Evolutionary conservation across 345 rosid genomes (phyloP).

Genomic region (Pistacia integerrima): DNA sequence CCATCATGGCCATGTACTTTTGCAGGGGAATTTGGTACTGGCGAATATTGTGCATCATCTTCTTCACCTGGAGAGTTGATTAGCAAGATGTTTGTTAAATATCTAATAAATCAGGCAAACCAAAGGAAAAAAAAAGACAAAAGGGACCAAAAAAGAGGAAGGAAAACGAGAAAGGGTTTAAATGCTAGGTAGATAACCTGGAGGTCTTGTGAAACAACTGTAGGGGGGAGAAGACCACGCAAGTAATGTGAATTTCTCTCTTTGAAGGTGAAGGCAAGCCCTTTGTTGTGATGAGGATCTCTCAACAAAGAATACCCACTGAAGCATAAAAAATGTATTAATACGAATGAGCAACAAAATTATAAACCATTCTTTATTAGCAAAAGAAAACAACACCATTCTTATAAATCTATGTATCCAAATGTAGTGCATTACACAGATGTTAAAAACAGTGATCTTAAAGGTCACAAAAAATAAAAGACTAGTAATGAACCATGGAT

Average conservation of each 20-base stretch:
- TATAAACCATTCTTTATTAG: neutral
- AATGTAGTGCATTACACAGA: neutral
- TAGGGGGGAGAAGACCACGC: conserved; percentile 93
- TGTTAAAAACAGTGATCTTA: neutral
- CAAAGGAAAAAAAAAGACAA: neutral
- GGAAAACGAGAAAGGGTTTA: conserved; percentile 8
- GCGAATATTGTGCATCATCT: conserved; percentile 82
- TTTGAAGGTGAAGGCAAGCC: conserved; percentile 80
- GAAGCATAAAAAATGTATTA: conserved; percentile 18
- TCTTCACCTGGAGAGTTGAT: conserved; percentile 61
- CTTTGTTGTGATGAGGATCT: conserved; percentile 96
- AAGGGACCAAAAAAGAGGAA: neutral
- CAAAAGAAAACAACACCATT: neutral
- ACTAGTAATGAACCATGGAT: neutral
- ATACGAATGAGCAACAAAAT: neutral
- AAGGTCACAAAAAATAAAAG: neutral
- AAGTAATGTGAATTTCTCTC: conserved; percentile 93
- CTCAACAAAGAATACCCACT: conserved; percentile 95
- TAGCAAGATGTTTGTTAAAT: conserved; percentile 2
- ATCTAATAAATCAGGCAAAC: neutral
- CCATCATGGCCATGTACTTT: conserved; percentile 97
- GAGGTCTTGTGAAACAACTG: conserved; percentile 82
- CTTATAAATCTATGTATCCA: neutral
- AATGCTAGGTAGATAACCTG: conserved; percentile 50
- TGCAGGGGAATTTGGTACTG: conserved; percentile 90